Evolutionary conservation across 306 rosid species (phyloP).

Genomic region (Castanospermum australe): DNA sequence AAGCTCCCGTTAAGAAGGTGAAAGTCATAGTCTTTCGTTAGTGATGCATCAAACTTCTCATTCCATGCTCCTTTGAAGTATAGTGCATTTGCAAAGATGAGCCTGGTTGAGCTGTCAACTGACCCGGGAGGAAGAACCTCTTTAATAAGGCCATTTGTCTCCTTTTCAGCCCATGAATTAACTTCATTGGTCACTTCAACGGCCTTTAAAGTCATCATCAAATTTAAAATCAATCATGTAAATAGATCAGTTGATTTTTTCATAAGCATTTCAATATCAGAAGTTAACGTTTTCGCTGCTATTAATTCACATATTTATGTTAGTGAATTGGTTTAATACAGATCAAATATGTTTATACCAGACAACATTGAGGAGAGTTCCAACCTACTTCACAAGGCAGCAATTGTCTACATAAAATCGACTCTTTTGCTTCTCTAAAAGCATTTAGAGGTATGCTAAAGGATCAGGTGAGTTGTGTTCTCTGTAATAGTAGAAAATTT

Average conservation of each 20-base stretch:
- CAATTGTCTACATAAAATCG: neutral
- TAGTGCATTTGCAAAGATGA: slow-evolving; percentile 69
- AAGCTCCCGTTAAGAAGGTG: slow-evolving; percentile 57
- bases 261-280: neutral
- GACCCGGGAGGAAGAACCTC: slow-evolving; percentile 65
- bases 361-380: neutral
- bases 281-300: neutral
- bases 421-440: neutral
- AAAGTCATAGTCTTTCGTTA: slow-evolving; percentile 58
- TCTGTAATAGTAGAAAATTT: neutral
- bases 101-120: slow-evolving; percentile 48
- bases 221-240: neutral
- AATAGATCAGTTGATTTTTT: neutral
- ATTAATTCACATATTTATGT: neutral
- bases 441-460: neutral
- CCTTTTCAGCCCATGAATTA: slow-evolving; percentile 73
- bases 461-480: neutral
- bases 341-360: neutral
- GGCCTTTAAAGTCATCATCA: slow-evolving; percentile 45
- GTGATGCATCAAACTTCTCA: slow-evolving; percentile 56
- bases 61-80: slow-evolving; percentile 87
- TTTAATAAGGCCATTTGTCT: slow-evolving; percentile 71
- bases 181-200: slow-evolving; percentile 57
- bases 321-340: neutral
- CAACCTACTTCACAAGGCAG: neutral